phyloP scores from a whole-genome alignment of 2,329 filamentous ascomycete genomes.

The Fusarium sp. region DNA sequence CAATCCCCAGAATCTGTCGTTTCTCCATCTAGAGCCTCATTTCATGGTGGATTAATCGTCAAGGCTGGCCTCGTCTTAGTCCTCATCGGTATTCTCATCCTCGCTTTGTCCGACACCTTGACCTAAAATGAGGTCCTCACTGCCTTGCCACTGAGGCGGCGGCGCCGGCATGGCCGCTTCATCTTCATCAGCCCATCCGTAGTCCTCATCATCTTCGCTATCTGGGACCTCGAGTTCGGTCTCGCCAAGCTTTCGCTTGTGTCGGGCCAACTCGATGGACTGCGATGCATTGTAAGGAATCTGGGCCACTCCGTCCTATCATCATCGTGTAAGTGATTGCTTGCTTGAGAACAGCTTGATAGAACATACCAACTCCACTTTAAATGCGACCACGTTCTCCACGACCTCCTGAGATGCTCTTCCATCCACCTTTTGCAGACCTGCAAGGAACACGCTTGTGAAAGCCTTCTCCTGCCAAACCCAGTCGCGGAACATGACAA shows the following conservation, averaged over 20 bases:
- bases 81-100: slow-evolving; percentile 43
- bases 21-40: slow-evolving; percentile 35
- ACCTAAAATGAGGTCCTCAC: slow-evolving; percentile 70
- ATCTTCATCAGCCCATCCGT: slow-evolving; percentile 76
- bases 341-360: slow-evolving; percentile 27
- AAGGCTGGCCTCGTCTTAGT: slow-evolving; percentile 35
- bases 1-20: slow-evolving; percentile 36
- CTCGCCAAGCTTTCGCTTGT: slow-evolving; percentile 72
- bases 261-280: slow-evolving; percentile 51
- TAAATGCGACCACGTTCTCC: slow-evolving; percentile 61
- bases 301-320: slow-evolving; percentile 57
- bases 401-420: slow-evolving; percentile 55
- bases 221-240: slow-evolving; percentile 69
- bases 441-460: slow-evolving; percentile 67
- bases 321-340: slow-evolving; percentile 39
- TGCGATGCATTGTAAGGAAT: slow-evolving; percentile 56
- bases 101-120: slow-evolving; percentile 57
- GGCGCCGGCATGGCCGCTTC: slow-evolving; percentile 68
- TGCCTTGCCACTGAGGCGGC: slow-evolving; percentile 75
- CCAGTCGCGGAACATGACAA: slow-evolving; percentile 85
- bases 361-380: slow-evolving; percentile 57
- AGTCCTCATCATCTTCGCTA: slow-evolving; percentile 75
- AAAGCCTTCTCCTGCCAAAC: slow-evolving; percentile 60
- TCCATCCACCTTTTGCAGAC: slow-evolving; percentile 73
- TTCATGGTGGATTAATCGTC: slow-evolving; percentile 39